These are phyloP conservation scores for Carex cristatella DNA, from an alignment of 176 grass and related monocot species.

Conservation along the genomic window DNA sequence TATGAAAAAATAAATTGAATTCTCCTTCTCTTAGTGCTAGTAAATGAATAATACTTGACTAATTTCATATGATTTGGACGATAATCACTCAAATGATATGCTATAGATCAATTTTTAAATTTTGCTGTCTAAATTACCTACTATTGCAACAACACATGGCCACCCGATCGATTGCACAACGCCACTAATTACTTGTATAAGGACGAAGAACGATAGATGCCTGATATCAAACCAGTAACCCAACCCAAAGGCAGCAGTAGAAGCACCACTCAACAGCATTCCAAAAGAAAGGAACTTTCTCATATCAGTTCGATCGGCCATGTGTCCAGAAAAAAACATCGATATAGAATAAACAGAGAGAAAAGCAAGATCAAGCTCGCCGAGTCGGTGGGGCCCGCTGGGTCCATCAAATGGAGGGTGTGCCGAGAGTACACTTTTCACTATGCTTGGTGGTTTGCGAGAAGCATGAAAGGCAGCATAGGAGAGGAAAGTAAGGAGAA, in stretches of 20 bases:
- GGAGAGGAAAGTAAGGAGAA: constrained; percentile 68
- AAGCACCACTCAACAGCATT: constrained; percentile 63
- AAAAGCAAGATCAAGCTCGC: constrained; percentile 93
- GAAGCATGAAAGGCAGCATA: constrained; percentile 94
- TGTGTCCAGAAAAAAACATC: constrained; percentile 83
- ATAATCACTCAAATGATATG: neutral
- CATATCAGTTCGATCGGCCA: constrained; percentile 75
- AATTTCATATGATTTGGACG: neutral
- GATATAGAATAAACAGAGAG: constrained; percentile 56
- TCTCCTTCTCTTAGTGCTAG: neutral
- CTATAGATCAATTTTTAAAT: neutral
- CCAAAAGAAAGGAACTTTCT: constrained; percentile 62
- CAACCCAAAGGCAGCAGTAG: constrained; percentile 54
- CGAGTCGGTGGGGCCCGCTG: constrained; percentile 58
- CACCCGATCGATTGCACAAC: constrained; percentile 78
- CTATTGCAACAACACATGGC: constrained; percentile 85
- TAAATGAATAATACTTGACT: neutral
- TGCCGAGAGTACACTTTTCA: constrained; percentile 64
- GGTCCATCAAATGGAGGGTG: constrained; percentile 61
- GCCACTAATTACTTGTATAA: constrained; percentile 57
- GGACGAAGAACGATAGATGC: constrained; percentile 53
- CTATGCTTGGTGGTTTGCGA: constrained; percentile 96
- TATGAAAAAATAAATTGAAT: neutral
- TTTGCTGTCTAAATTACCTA: constrained; percentile 30
- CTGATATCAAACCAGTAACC: constrained; percentile 68